phyloP scores from a whole-genome alignment of 768 basidiomycete species.

The Kwoniella dendrophila region DNA sequence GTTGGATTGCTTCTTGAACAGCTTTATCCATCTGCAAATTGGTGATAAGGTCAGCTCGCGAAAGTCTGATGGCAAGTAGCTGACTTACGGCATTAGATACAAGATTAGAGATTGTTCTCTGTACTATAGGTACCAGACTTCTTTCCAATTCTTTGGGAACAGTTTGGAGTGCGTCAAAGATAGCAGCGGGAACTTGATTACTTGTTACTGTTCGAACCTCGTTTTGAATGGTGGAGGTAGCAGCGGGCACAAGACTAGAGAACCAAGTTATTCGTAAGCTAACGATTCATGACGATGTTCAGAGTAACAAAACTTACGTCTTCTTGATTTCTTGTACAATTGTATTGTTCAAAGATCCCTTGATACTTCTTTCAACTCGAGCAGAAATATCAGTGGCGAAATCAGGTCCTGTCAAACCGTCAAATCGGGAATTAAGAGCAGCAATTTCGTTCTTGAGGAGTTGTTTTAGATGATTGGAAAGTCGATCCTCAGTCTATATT shows the following conservation, averaged over 20 bases:
- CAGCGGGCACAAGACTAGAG: slow-evolving; percentile 30
- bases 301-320: slow-evolving; percentile 18
- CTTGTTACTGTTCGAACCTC: slow-evolving; percentile 29
- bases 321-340: slow-evolving; percentile 35
- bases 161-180: slow-evolving; percentile 28
- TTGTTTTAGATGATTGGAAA: slow-evolving; percentile 37
- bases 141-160: slow-evolving; percentile 37
- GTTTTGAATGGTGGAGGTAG: slow-evolving; percentile 21
- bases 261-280: not conserved
- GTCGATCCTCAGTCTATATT: slow-evolving; percentile 39
- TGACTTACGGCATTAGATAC: slow-evolving; percentile 29
- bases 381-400: slow-evolving; percentile 27
- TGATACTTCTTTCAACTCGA: slow-evolving; percentile 33
- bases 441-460: slow-evolving; percentile 27
- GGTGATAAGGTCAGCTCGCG: not conserved
- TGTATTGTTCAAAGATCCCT: slow-evolving; percentile 20
- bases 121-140: slow-evolving; percentile 30
- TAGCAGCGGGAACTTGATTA: slow-evolving; percentile 23
- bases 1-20: slow-evolving; percentile 34
- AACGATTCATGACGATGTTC: not conserved
- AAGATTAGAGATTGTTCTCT: slow-evolving; percentile 20
- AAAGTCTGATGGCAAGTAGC: not conserved
- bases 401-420: slow-evolving; percentile 24
- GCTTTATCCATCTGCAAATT: slow-evolving; percentile 25
- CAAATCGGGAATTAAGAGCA: slow-evolving; percentile 27